Conservation (phyloP, 2,329 filamentous ascomycete genomes). For the Aspergillus sp. region DNA sequence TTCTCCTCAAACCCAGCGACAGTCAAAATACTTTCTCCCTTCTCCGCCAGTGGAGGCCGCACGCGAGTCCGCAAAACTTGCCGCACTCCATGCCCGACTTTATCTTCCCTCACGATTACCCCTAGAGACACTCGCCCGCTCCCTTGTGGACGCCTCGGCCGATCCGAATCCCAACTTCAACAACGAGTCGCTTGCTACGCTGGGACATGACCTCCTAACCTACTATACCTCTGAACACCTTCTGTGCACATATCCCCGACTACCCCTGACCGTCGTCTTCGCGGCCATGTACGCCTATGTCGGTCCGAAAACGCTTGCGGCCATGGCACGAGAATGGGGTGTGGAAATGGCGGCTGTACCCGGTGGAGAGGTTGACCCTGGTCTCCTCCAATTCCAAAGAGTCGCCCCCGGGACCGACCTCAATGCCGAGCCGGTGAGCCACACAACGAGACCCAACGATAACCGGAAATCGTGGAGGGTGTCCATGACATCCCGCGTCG, state of each 20-base stretch:
- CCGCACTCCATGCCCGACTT: slow-evolving; percentile 87
- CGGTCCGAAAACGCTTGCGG: slow-evolving; percentile 70
- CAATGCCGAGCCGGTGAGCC: slow-evolving; percentile 42
- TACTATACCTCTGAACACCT: slow-evolving; percentile 90
- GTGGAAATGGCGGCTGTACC: slow-evolving; percentile 84
- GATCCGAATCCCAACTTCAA: slow-evolving; percentile 80
- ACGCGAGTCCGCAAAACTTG: slow-evolving; percentile 77
- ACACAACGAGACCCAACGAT: slow-evolving; percentile 44
- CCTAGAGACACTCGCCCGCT: slow-evolving; percentile 78
- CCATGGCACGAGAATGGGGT: slow-evolving; percentile 83
- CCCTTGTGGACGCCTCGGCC: slow-evolving; percentile 81
- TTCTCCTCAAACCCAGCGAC: slow-evolving; percentile 26
- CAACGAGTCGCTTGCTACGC: slow-evolving; percentile 76
- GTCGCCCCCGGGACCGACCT: slow-evolving; percentile 42
- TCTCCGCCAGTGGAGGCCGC: slow-evolving; percentile 71
- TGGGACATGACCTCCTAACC: slow-evolving; percentile 79
- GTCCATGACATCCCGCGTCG: slow-evolving; percentile 72
- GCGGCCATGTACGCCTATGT: slow-evolving; percentile 81
- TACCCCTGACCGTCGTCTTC: slow-evolving; percentile 85
- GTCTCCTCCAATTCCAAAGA: slow-evolving; percentile 75
- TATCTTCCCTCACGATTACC: slow-evolving; percentile 79
- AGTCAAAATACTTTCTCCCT: slow-evolving; percentile 53
- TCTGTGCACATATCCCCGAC: slow-evolving; percentile 82
- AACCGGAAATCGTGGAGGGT: slow-evolving; percentile 62
- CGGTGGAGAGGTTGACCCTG: slow-evolving; percentile 87